phyloP scores from a whole-genome alignment of 2,329 filamentous ascomycete genomes.

The Dactylella cylindrospora region DNA sequence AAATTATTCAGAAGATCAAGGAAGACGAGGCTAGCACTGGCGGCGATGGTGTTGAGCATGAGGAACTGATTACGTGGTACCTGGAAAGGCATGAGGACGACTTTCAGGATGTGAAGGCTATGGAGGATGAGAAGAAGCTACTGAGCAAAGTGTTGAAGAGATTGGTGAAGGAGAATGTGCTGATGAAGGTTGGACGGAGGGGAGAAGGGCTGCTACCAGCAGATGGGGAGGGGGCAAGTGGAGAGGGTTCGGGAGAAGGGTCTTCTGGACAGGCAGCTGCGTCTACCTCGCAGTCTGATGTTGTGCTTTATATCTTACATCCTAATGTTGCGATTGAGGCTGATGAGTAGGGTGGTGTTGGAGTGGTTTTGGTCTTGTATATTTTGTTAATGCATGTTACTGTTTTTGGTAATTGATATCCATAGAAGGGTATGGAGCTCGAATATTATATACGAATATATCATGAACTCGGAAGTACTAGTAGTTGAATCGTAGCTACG shows the following conservation, averaged over 20 bases:
- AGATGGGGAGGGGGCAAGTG: constrained; percentile 55
- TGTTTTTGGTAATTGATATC: too few species aligned
- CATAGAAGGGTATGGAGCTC: too few species aligned
- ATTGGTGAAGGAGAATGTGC: constrained; percentile 79
- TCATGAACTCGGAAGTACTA: too few species aligned
- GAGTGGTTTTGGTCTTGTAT: too few species aligned
- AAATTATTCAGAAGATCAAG: constrained; percentile 77
- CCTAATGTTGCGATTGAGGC: constrained; percentile 63
- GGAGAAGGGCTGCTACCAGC: constrained; percentile 82
- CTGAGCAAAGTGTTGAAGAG: constrained; percentile 85
- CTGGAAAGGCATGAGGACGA: constrained; percentile 86
- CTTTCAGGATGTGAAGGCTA: constrained; percentile 75
- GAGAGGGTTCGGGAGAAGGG: constrained; percentile 43
- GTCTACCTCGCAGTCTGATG: not conserved
- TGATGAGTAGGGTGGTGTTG: constrained; percentile 20
- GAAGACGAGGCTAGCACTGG: constrained; percentile 70
- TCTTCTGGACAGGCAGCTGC: constrained; percentile 50
- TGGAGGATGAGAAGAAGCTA: constrained; percentile 71
- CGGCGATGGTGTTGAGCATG: constrained; percentile 81
- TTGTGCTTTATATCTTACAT: constrained; percentile 80
- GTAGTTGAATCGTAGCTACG: too few species aligned
- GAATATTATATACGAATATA: too few species aligned
- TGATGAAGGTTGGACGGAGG: constrained; percentile 60
- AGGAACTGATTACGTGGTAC: constrained; percentile 83
- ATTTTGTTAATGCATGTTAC: too few species aligned